Base-by-base conservation (phyloP, 108 stramenopile species). In the Nitzschia palea region DNA sequence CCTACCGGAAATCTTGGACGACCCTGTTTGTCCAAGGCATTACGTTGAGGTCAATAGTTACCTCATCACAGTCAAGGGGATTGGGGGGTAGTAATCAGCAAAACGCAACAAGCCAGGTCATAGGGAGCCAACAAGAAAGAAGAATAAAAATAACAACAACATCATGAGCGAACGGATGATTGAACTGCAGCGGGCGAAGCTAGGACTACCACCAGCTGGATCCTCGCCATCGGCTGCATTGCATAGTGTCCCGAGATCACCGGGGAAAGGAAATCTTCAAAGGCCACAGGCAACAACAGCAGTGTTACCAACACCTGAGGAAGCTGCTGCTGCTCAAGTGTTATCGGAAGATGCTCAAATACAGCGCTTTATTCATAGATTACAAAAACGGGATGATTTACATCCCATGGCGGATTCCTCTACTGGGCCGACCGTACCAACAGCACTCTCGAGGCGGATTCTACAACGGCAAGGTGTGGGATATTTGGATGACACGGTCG, bases 381-480 rank as follows among this genome's bases (percentile, higher is more conserved):
- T 78, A 62, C 77, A 81, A 43, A n/a, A 56, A 9, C 68, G 79
- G 18, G 68, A 84, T 36, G 76, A 77, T 35, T 68, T 51, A 36
- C 42, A 42, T 57, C 65, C 51, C 25, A 26, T 54, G 33, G 29
- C 47, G 0, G 45, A 76, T 27, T 55, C 73, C 14, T 63, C 53
- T 15, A 63, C 37, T 23, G 80, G 78, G 1, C 82, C 92, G 17
- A 94, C 93, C 12, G 88, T 88, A 6, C 93, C 89, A 0, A 75
- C 82, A 14, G 78, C 86, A 9, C 78, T 94, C 0, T 83, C 87
- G 4, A 84, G 93, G 4, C 84, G 93, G 2, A 76, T 87, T 20
- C 62, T 94, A n/a, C 86, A 94, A 28, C 70, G 77, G 48, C 86
- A 85, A 18, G 89, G 89, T 0, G 88, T 83, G 3, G 93, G 93